These are phyloP conservation scores for Agmasoma carcini DNA, from an alignment of 371 early-diverging fungal species.

Conservation along the genomic window DNA sequence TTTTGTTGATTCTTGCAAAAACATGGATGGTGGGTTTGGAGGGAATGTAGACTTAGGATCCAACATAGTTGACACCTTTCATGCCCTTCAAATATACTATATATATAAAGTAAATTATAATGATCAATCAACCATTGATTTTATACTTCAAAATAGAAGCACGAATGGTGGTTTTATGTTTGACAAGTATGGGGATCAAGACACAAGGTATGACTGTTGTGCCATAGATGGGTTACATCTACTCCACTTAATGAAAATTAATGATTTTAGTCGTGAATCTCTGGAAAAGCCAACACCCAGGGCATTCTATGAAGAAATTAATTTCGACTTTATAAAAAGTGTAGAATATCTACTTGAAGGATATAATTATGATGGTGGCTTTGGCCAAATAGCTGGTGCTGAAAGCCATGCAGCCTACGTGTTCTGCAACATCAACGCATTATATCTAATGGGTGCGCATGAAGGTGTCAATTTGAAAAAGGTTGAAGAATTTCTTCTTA, in stretches of 20 bases:
- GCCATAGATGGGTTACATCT: slow-evolving; percentile 63
- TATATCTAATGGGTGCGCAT: slow-evolving; percentile 65
- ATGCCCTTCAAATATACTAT: too few relatives aligned
- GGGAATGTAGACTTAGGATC: too few relatives aligned
- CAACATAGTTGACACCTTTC: too few relatives aligned
- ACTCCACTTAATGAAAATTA: slow-evolving; percentile 55
- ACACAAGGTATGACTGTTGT: slow-evolving; percentile 77
- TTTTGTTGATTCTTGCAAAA: too few relatives aligned
- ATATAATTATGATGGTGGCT: slow-evolving; percentile 87
- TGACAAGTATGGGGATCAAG: slow-evolving; percentile 79
- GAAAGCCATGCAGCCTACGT: slow-evolving; percentile 77
- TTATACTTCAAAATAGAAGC: slow-evolving; percentile 55
- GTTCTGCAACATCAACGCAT: slow-evolving; percentile 73
- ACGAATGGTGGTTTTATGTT: slow-evolving; percentile 65
- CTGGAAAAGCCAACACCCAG: neutral
- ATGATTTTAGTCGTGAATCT: neutral
- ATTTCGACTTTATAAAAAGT: slow-evolving; percentile 59
- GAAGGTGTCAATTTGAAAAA: slow-evolving; percentile 59
- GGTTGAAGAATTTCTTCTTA: slow-evolving; percentile 74
- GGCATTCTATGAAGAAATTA: slow-evolving; percentile 47
- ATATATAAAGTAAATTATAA: slow-evolving; percentile 64
- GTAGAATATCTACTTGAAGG: slow-evolving; percentile 63
- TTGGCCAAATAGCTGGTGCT: slow-evolving; percentile 72
- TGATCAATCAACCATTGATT: slow-evolving; percentile 58
- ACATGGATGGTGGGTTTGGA: too few relatives aligned